phyloP scores from a whole-genome alignment of 768 basidiomycete genomes.

The Psilocybe azurescens region DNA sequence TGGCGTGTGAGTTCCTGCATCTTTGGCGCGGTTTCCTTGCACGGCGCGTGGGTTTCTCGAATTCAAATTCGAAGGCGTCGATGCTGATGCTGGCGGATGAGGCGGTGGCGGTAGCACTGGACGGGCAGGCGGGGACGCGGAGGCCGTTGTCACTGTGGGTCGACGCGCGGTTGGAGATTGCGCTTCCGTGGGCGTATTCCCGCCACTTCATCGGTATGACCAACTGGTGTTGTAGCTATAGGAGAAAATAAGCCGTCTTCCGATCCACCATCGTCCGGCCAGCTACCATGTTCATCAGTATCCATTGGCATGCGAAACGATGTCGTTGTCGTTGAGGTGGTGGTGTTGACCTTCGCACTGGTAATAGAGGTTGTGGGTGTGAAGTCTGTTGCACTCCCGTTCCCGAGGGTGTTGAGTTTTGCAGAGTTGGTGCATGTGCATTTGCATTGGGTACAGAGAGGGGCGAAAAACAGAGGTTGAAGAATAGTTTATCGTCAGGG shows the following conservation, averaged over 20 bases:
- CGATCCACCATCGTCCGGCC: not conserved
- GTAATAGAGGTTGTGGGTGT: not conserved
- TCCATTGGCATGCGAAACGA: not conserved
- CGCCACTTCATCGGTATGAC: too few species aligned
- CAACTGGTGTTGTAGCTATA: not conserved
- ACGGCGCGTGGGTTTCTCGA: not conserved
- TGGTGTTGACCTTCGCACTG: not conserved
- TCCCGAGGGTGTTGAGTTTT: not conserved
- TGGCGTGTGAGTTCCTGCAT: conserved; percentile 13
- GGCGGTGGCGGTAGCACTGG: not conserved
- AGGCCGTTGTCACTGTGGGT: too few species aligned
- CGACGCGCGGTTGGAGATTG: too few species aligned
- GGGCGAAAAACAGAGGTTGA: too few species aligned
- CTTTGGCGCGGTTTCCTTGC: conserved; percentile 10
- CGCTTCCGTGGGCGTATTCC: too few species aligned
- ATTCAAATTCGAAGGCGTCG: not conserved
- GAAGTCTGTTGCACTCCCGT: not conserved
- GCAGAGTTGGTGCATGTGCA: not conserved
- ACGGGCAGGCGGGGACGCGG: not conserved
- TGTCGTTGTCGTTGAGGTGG: not conserved
- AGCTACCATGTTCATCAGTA: not conserved
- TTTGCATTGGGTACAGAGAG: not conserved
- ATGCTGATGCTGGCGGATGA: too few species aligned
- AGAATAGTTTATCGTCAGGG: too few species aligned
- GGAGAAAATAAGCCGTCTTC: not conserved